Evolutionary conservation across 768 basidiomycete species (phyloP), one percentile per base, ranked within the genome.

Genomic region (Lenzites betulinus): DNA sequence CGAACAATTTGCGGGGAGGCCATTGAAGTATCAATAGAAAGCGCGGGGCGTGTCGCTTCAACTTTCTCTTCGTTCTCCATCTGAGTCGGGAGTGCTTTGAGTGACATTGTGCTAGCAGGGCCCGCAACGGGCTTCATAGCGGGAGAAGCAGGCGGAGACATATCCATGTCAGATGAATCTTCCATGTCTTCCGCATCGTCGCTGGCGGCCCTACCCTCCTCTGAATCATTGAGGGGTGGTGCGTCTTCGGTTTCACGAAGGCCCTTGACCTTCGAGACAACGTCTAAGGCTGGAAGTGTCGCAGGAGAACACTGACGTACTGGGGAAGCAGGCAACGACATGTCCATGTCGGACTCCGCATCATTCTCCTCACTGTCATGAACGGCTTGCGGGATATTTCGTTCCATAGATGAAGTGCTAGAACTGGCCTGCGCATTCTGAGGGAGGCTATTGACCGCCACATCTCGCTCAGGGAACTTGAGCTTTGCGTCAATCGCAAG

Each of bases 301-400:
- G 39, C 39, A 9, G 55, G 48, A 15, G 55, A 42, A 23, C 39
- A n/a, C 4, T 20, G 18, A 49, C 55, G 55, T 22, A 51, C 53
- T 12, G 63, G 63, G 1, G 63, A 60, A 25, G 49, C 49, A 23
- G 63, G 59, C 20, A 38, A 38, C 2, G 63, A 64, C 59, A 64
- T 60, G 2, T 64, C 63, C 63, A 66, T 64, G 50, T 66, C 66
- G 5, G 60, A 64, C 18, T 63, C 65, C 4, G 51, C 65, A 35
- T 48, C 62, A 22, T 42, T 20, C 23, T 41, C 26, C n/a, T 22
- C 12, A n/a, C 20, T 12, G 7, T 16, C 38, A 22, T 3, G 18
- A 18, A 12, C n/a, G 1, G n/a, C 25, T 38, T 26, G 22, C 13
- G 7, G 13, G 0, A 30, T 7, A 12, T 7, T 3, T 16, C 20